Evolutionary conservation across 1,284 basidiomycete genomes (phyloP).

Genomic region (Spongiforma sp.): DNA sequence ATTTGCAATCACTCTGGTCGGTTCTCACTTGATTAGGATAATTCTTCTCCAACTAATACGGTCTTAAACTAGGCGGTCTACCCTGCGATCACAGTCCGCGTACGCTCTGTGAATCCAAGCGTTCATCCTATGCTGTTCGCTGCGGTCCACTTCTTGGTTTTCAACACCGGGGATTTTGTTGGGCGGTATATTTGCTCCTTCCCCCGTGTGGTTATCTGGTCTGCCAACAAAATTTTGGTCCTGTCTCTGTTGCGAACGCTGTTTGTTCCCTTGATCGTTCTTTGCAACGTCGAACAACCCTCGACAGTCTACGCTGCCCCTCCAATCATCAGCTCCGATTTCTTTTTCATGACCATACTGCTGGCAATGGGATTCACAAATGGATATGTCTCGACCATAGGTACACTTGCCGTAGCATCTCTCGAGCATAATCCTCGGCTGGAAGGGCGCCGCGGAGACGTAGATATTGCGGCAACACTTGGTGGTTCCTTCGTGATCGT

Average conservation of each 20-base stretch:
- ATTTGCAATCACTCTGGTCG: conserved; percentile 81
- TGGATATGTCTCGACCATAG: conserved; percentile 73
- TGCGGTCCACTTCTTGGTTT: conserved; percentile 75
- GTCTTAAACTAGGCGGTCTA: conserved; percentile 68
- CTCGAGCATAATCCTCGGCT: conserved; percentile 73
- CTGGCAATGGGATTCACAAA: conserved; percentile 78
- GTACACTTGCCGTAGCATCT: conserved; percentile 76
- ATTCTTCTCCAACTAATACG: conserved; percentile 4
- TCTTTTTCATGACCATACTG: conserved; percentile 75
- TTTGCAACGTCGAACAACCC: conserved; percentile 75
- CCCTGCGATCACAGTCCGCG: conserved; percentile 83
- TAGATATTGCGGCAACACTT: conserved; percentile 84
- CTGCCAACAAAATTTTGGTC: conserved; percentile 59
- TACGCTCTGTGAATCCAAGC: conserved; percentile 64
- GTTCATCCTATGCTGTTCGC: conserved; percentile 72
- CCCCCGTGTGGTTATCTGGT: conserved; percentile 70
- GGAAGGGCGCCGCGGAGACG: conserved; percentile 68
- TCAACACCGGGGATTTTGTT: conserved; percentile 77
- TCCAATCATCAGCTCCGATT: conserved; percentile 74
- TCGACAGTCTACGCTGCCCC: conserved; percentile 31
- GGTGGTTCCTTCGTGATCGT: conserved; percentile 80
- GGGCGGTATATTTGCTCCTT: conserved; percentile 79
- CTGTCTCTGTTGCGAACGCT: conserved; percentile 73
- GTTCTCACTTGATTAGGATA: conserved; percentile 30
- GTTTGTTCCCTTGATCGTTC: conserved; percentile 84